Percentiles rank a stretch among this genome's conserved stretches.
Conservation (phyloP, 2,329 filamentous ascomycete genomes). For the Claviceps sorghi region DNA sequence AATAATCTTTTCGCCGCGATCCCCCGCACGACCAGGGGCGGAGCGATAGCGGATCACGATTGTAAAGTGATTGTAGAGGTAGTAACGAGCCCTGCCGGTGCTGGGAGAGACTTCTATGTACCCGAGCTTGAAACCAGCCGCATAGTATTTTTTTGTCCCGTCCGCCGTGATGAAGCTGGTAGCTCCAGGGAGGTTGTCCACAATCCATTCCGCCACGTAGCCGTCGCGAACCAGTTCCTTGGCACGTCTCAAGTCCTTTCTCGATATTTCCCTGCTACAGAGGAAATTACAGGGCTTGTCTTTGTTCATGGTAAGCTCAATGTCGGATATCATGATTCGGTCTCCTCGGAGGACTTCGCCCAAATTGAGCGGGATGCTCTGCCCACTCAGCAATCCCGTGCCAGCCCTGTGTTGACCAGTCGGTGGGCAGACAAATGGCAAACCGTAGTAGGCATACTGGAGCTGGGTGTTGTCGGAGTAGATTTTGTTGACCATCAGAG, state of each 20-base stretch:
- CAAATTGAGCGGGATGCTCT: conserved; percentile 68
- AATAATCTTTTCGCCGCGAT: conserved; percentile 61
- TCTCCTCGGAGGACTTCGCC: conserved; percentile 80
- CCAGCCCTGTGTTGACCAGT: conserved; percentile 52
- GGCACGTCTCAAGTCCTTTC: conserved; percentile 50
- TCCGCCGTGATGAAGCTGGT: conserved; percentile 81
- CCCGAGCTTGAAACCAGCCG: conserved; percentile 77
- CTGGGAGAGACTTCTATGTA: conserved; percentile 51
- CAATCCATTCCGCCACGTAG: conserved; percentile 86
- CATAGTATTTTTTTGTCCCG: conserved; percentile 75
- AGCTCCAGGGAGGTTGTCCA: conserved; percentile 78
- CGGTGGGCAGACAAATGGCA: conserved; percentile 75
- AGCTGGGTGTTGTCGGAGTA: conserved; percentile 80
- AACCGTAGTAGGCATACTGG: conserved; percentile 82
- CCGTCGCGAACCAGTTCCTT: conserved; percentile 60
- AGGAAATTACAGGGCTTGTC: conserved; percentile 60
- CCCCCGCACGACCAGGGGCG: conserved; percentile 53
- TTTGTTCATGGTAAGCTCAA: conserved; percentile 62
- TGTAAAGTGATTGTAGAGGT: conserved; percentile 78
- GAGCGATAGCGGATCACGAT: conserved; percentile 66
- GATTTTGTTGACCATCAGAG: conserved; percentile 81
- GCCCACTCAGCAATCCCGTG: conserved; percentile 56
- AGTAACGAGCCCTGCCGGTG: conserved; percentile 50
- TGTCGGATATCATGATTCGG: conserved; percentile 71
- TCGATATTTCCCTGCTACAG: conserved; percentile 53